Evolutionary conservation across 1,284 basidiomycete genomes (phyloP).

Genomic region (Albatrellus sp.): DNA sequence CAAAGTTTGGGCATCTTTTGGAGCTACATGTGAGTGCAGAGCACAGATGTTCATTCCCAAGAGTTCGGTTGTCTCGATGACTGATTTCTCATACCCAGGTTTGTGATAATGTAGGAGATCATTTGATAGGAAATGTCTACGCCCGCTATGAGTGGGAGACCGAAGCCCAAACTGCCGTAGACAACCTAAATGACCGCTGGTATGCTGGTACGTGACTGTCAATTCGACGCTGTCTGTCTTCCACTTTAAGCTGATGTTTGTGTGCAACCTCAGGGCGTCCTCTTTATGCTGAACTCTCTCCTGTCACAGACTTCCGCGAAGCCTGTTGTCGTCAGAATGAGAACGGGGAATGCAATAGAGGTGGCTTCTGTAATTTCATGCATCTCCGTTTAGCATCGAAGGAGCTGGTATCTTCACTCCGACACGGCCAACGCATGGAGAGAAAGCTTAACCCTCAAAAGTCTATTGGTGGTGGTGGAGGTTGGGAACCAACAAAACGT

Average conservation of each 20-base stretch:
- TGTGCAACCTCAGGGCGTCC: slow-evolving; percentile 56
- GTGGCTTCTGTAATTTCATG: slow-evolving; percentile 99
- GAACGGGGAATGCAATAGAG: slow-evolving; percentile 91
- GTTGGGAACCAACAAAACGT: slow-evolving; percentile 67
- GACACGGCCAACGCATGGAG: slow-evolving; percentile 76
- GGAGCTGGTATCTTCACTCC: slow-evolving; percentile 67
- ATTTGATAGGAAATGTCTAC: slow-evolving; percentile 98
- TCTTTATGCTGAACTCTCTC: slow-evolving; percentile 95
- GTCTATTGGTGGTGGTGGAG: slow-evolving; percentile 50
- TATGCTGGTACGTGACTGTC: slow-evolving; percentile 68
- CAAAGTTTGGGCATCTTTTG: slow-evolving; percentile 90
- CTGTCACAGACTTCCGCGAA: slow-evolving; percentile 98
- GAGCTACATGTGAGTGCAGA: slow-evolving; percentile 76
- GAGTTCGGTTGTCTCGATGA: background rate
- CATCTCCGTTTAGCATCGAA: slow-evolving; percentile 83
- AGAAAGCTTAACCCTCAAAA: slow-evolving; percentile 61
- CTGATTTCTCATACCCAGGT: slow-evolving; percentile 38
- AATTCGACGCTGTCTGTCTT: background rate
- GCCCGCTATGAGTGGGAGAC: slow-evolving; percentile 98
- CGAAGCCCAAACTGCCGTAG: slow-evolving; percentile 89
- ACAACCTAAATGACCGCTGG: slow-evolving; percentile 92
- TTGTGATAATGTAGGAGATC: slow-evolving; percentile 98
- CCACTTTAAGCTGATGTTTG: background rate
- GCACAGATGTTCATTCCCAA: background rate
- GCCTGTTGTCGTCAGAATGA: slow-evolving; percentile 98